A percentile compares a stretch with the other conserved stretches of the same genome.
phyloP scores from a whole-genome alignment of 495 filamentous ascomycete species.

The Aspergillus panamensis region DNA sequence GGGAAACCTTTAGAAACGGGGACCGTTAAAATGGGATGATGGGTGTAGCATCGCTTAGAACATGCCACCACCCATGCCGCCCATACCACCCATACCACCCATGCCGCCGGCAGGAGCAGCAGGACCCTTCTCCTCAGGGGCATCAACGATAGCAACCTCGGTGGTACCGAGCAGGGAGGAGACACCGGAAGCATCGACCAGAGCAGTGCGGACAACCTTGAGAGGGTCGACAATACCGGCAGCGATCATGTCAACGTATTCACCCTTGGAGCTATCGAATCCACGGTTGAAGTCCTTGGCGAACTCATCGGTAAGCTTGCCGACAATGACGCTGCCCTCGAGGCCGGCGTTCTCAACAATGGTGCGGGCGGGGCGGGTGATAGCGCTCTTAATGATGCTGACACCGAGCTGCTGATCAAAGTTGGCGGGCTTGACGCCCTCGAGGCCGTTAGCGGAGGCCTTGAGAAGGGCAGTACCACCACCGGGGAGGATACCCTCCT shows the following conservation, averaged over 20 bases:
- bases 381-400: constrained; percentile 93
- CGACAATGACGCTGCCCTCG: constrained; percentile 94
- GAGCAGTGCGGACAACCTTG: constrained; percentile 96
- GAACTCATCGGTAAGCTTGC: constrained; percentile 95
- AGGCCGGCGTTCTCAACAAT: constrained; percentile 98
- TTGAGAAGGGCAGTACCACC: constrained; percentile 98
- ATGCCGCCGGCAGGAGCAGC: constrained; percentile 51
- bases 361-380: constrained; percentile 87
- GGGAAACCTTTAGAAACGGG: constrained; percentile 26
- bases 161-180: constrained; percentile 96
- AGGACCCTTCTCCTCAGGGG: constrained; percentile 83
- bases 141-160: constrained; percentile 95
- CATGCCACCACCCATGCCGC: constrained; percentile 55
- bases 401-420: constrained; percentile 99
- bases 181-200: constrained; percentile 93
- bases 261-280: constrained; percentile 90
- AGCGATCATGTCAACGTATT: constrained; percentile 98
- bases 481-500: constrained; percentile 97
- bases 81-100: constrained; percentile 70
- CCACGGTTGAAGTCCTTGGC: constrained; percentile 95
- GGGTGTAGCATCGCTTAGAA: constrained; percentile 37
- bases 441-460: constrained; percentile 85
- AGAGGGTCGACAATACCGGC: constrained; percentile 96
- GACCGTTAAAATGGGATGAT: constrained; percentile 12
- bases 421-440: constrained; percentile 79